Percentiles rank a stretch among this genome's conserved stretches.
phyloP scores from a whole-genome alignment of 2,329 filamentous ascomycete genomes.

The Colletotrichum phormii region DNA sequence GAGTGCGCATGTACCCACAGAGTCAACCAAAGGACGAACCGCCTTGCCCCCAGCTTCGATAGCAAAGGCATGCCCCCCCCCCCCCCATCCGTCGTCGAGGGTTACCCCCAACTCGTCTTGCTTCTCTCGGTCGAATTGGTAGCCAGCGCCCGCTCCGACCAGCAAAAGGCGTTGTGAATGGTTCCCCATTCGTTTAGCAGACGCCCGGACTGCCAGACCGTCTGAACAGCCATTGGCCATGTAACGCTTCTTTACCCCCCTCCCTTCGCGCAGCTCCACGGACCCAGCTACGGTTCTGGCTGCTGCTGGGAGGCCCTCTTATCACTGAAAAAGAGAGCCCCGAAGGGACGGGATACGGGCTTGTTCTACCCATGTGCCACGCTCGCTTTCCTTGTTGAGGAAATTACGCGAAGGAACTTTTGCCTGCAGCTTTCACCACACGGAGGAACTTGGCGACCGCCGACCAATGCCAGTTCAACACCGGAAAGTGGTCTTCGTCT shows the following conservation, averaged over 20 bases:
- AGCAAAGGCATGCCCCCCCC: conserved; percentile 1
- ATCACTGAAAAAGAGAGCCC: conserved; percentile 27
- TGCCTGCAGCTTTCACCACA: conserved; percentile 49
- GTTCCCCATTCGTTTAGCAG: conserved; percentile 31
- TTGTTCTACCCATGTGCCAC: conserved; percentile 39
- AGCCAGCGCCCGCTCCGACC: conserved; percentile 33
- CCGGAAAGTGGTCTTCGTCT: conserved; percentile 30
- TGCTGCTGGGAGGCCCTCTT: conserved; percentile 25
- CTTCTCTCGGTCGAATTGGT: conserved; percentile 31
- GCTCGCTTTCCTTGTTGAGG: conserved; percentile 50
- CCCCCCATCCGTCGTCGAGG: conserved; percentile 12
- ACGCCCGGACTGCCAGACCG: conserved; percentile 29
- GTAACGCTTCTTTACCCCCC: conserved; percentile 24
- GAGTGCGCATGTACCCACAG: conserved; percentile 20
- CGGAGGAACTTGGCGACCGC: conserved; percentile 48
- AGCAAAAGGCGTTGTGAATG: conserved; percentile 26
- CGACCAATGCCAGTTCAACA: conserved; percentile 39
- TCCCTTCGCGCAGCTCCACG: conserved; percentile 31
- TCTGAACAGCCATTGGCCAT: conserved; percentile 32
- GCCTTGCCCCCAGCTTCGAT: conserved; percentile 23
- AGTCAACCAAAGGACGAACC: conserved; percentile 24
- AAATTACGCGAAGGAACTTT: conserved; percentile 55
- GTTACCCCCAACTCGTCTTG: conserved; percentile 16
- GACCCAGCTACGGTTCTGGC: conserved; percentile 21
- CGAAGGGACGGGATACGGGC: conserved; percentile 33